Base-by-base conservation (phyloP, 306 rosid species). In the Trifolium dubium region DNA sequence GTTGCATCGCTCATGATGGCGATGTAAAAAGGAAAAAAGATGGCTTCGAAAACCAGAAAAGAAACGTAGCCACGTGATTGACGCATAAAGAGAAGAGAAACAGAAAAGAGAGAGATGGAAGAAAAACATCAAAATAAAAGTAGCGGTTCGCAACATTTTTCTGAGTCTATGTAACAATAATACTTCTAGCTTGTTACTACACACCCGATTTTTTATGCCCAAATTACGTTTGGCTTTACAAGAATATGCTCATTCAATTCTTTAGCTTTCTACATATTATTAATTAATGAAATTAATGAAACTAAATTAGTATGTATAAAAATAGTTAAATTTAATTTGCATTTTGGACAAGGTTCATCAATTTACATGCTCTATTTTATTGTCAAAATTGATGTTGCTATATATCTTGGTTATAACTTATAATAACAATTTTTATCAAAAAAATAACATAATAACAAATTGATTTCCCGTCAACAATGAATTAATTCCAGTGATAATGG, bases 131-230 rank as follows among this genome's bases (percentile, higher is more conserved):
- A 56, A 56, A 56, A 23, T 56, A 15, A 56, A 56, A 23, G 35
- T 10, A 3, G 19, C 5, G 65, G 64, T 58, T 58, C 9, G 64
- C 64, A 58, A 28, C 37, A 31, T 58, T 58, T 58, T 8, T 58
- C 64, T 58, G 7, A 5, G 6, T 7, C n/a, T 31, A 55, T 11
- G 34, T 59, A 2, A 2, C 63, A 35, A 23, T 10, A 54, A 18
- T 54, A 10, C 63, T 53, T 28, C n/a, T 44, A 53, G 18, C 59
- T 53, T 53, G 5, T 18, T 67, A 14, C 18, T 67, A 18, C 9
- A 35, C 46, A 62, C 32, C 67, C 67, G 46, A 8, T 34, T 62
- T 62, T 65, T 41, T 41, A 65, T 60, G 34, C 62, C n/a, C 15
- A 23, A 56, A 23, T 56, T 56, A 23, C 62, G 62, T 56, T 23